These are phyloP conservation scores for Ceratobasidium sp. DNA, from an alignment of 1,284 basidiomycete species.

Conservation along the genomic window DNA sequence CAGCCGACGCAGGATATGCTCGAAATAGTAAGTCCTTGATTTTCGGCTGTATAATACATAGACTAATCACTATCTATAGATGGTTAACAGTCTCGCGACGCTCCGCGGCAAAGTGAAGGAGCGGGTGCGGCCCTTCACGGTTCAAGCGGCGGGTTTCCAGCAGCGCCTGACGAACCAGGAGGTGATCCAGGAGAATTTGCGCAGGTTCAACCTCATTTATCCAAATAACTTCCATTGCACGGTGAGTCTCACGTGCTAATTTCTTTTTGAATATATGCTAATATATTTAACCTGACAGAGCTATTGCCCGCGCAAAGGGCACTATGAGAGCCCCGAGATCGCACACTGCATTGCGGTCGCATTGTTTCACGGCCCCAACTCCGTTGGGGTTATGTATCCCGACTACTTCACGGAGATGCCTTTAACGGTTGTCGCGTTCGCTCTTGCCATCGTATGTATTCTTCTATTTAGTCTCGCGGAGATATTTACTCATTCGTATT, in stretches of 20 bases:
- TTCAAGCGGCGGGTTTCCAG: not conserved
- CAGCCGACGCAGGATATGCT: too few relatives aligned
- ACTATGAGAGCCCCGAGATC: not conserved
- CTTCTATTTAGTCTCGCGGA: too few relatives aligned
- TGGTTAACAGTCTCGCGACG: conserved; percentile 18
- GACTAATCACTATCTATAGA: not conserved
- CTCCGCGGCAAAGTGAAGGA: conserved; percentile 20
- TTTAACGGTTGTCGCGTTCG: not conserved
- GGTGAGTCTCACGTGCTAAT: not conserved
- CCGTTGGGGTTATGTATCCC: not conserved
- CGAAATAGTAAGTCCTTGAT: conserved; percentile 15
- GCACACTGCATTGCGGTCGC: conserved; percentile 3
- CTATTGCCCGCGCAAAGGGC: not conserved
- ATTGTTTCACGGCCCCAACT: conserved; percentile 5
- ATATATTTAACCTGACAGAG: not conserved
- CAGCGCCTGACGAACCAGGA: not conserved
- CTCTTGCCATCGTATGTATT: conserved; percentile 15
- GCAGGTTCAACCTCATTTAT: not conserved
- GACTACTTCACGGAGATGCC: conserved; percentile 29
- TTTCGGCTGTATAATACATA: too few relatives aligned
- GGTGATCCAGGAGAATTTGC: conserved; percentile 2
- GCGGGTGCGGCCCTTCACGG: not conserved
- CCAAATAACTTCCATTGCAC: conserved; percentile 30
- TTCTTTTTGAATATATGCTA: too few relatives aligned
- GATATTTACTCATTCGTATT: too few relatives aligned